Evolutionary conservation across 495 filamentous ascomycete genomes (phyloP).

Genomic region (Penicillium canescens): DNA sequence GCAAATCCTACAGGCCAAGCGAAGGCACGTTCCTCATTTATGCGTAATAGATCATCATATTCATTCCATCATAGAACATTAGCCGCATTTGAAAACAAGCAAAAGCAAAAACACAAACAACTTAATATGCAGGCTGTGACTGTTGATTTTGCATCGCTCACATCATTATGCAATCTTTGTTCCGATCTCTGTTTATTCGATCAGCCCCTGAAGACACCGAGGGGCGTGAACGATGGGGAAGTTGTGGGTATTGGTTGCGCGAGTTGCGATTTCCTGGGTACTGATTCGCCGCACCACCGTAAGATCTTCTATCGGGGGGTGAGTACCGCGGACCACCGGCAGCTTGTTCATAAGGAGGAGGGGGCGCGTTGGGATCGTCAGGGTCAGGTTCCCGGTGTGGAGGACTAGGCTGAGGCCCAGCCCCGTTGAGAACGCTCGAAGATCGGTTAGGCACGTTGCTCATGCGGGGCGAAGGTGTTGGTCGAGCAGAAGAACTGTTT

Average conservation of each 20-base stretch:
- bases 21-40: slow-evolving; percentile 1
- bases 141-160: slow-evolving; percentile 17
- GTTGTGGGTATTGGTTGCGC: slow-evolving; percentile 16
- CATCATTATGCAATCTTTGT: slow-evolving; percentile 49
- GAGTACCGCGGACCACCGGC: slow-evolving; percentile 62
- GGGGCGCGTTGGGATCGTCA: slow-evolving; percentile 58
- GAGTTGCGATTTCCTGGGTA: slow-evolving; percentile 16
- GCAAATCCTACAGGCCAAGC: not conserved
- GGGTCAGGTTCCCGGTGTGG: slow-evolving; percentile 23
- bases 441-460: slow-evolving; percentile 19
- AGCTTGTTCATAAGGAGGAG: slow-evolving; percentile 82
- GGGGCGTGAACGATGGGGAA: slow-evolving; percentile 15
- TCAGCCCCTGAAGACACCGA: slow-evolving; percentile 12
- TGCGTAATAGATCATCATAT: slow-evolving; percentile 15
- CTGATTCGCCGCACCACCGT: slow-evolving; percentile 7
- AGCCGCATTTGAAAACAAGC: not conserved
- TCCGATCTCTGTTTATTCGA: slow-evolving; percentile 28
- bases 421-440: slow-evolving; percentile 24
- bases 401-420: slow-evolving; percentile 1
- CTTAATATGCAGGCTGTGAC: not conserved
- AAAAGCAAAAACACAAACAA: not conserved
- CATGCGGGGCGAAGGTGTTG: slow-evolving; percentile 13
- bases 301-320: slow-evolving; percentile 59
- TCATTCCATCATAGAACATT: slow-evolving; percentile 21
- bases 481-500: slow-evolving; percentile 8